Conservation (phyloP, 2,329 filamentous ascomycete species). For the Dryadomyces sulphureus region DNA sequence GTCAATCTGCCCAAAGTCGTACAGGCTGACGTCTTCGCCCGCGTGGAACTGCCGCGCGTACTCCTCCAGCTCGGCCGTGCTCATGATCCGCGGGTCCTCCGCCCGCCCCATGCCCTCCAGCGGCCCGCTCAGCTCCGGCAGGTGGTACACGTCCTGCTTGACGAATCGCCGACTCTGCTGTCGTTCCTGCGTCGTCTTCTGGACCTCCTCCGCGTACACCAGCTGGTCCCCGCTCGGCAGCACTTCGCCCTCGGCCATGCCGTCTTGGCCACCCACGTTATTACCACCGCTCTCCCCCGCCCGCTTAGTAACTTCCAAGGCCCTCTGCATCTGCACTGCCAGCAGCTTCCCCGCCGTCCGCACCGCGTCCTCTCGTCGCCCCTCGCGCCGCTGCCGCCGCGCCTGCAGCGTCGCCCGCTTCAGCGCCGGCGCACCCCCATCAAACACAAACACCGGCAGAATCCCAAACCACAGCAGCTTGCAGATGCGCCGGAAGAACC, state of each 20-base stretch:
- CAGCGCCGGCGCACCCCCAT: slow-evolving; percentile 79
- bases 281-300: slow-evolving; percentile 15
- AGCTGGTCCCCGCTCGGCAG: slow-evolving; percentile 54
- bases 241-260: slow-evolving; percentile 42
- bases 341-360: slow-evolving; percentile 82
- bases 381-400: slow-evolving; percentile 68
- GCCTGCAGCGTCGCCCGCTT: slow-evolving; percentile 82
- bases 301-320: slow-evolving; percentile 27
- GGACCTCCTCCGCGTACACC: slow-evolving; percentile 82
- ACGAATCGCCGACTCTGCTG: slow-evolving; percentile 62
- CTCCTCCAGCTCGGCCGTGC: slow-evolving; percentile 79
- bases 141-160: slow-evolving; percentile 89
- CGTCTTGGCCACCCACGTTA: slow-evolving; percentile 26
- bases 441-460: slow-evolving; percentile 93
- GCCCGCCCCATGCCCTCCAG: slow-evolving; percentile 77
- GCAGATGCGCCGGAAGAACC: slow-evolving; percentile 96
- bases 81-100: slow-evolving; percentile 94
- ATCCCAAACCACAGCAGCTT: slow-evolving; percentile 96
- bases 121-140: slow-evolving; percentile 68
- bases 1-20: slow-evolving; percentile 98
- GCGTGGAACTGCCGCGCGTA: slow-evolving; percentile 86
- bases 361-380: slow-evolving; percentile 80
- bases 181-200: slow-evolving; percentile 66
- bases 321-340: slow-evolving; percentile 91
- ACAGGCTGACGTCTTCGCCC: slow-evolving; percentile 80